Evolutionary conservation across 768 basidiomycete species (phyloP).

Genomic region (Boletus coccyginus): DNA sequence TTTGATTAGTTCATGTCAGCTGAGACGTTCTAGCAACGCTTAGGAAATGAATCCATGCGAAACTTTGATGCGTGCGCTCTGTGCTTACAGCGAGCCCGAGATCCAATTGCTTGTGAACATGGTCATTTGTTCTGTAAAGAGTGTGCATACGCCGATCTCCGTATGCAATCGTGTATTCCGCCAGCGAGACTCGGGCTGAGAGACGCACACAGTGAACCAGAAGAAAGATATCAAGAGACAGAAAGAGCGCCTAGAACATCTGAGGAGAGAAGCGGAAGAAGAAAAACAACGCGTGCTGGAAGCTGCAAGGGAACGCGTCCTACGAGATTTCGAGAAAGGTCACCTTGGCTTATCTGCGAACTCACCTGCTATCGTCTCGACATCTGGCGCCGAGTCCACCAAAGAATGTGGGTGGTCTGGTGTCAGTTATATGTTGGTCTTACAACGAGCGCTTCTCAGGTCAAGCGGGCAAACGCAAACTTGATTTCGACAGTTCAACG

Average conservation of each 20-base stretch:
- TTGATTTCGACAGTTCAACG: constrained; percentile 71
- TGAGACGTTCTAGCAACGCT: constrained; percentile 28
- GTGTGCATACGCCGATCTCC: constrained; percentile 82
- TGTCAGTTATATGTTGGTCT: background rate
- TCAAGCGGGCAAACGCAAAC: constrained; percentile 77
- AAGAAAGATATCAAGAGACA: constrained; percentile 93
- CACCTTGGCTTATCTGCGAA: constrained; percentile 67
- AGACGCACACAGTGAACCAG: constrained; percentile 62
- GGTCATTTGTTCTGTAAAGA: constrained; percentile 97
- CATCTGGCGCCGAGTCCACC: constrained; percentile 34
- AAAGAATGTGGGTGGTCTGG: constrained; percentile 35
- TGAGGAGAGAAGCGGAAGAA: constrained; percentile 77
- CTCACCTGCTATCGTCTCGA: constrained; percentile 32
- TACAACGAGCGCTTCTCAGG: constrained; percentile 33
- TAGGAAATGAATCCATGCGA: constrained; percentile 89
- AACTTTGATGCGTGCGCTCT: constrained; percentile 88
- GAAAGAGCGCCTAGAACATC: constrained; percentile 69
- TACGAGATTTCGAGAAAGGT: constrained; percentile 86
- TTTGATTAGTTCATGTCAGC: background rate
- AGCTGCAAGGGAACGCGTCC: constrained; percentile 83
- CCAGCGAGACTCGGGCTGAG: constrained; percentile 10
- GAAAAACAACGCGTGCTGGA: constrained; percentile 67
- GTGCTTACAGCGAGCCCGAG: constrained; percentile 79
- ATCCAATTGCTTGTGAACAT: constrained; percentile 77
- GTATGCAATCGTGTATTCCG: constrained; percentile 41